A percentile compares a stretch with the other conserved stretches of the same genome.
Conservation (phyloP, 2,329 filamentous ascomycete genomes). For the Thermothelomyces thermophilus region DNA sequence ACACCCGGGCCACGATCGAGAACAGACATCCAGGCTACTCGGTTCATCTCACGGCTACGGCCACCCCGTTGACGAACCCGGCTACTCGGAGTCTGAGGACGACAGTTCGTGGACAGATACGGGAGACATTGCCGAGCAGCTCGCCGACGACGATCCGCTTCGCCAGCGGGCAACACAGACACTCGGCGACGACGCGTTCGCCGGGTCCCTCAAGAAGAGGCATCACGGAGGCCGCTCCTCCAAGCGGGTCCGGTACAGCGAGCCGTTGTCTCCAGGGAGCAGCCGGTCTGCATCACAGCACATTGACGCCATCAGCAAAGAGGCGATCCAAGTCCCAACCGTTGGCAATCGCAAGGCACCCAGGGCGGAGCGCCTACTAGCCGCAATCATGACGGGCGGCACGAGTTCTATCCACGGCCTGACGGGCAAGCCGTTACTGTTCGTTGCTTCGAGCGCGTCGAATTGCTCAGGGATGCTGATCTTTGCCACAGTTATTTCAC, state of each 20-base stretch:
- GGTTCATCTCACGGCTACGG: constrained; percentile 40
- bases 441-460: constrained; percentile 28
- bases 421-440: constrained; percentile 92
- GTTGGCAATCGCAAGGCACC: constrained; percentile 57
- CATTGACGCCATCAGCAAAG: constrained; percentile 51
- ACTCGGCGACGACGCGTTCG: constrained; percentile 50
- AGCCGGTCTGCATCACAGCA: constrained; percentile 27
- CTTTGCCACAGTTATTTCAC: constrained; percentile 70
- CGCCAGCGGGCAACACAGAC: constrained; percentile 61
- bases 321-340: constrained; percentile 76
- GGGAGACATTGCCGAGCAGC: constrained; percentile 88
- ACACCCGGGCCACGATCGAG: constrained; percentile 32
- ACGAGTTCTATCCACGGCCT: constrained; percentile 77
- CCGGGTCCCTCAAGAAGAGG: constrained; percentile 42
- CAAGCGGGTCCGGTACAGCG: constrained; percentile 65
- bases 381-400: constrained; percentile 78
- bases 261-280: constrained; percentile 36
- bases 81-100: constrained; percentile 47
- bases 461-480: constrained; percentile 17
- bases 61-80: constrained; percentile 41
- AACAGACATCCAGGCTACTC: constrained; percentile 43
- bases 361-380: constrained; percentile 63
- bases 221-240: constrained; percentile 31
- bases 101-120: constrained; percentile 79
- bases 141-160: constrained; percentile 76